Conservation (phyloP, 1,284 basidiomycete genomes). For the Ganoderma multipileum region DNA sequence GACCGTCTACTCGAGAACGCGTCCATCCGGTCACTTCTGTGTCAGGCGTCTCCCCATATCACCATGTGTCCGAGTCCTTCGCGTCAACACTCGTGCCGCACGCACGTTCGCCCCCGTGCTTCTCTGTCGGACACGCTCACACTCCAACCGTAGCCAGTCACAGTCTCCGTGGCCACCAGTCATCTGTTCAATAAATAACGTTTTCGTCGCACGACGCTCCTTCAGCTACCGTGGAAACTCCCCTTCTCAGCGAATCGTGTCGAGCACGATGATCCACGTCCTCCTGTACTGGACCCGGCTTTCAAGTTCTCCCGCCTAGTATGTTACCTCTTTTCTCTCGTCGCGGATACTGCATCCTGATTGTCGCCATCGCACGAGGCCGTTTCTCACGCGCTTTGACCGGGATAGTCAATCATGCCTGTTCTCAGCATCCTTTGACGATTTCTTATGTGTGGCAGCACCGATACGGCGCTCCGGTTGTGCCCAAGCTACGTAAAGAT, state of each 20-base stretch:
- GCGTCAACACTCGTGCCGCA: conserved; percentile 21
- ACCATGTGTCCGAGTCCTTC: conserved; percentile 8
- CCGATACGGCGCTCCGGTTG: conserved; percentile 19
- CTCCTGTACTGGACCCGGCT: conserved; percentile 1
- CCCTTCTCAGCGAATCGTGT: conserved; percentile 28
- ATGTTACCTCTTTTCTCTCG: background rate
- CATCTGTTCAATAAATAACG: conserved; percentile 27
- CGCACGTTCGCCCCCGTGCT: conserved; percentile 33
- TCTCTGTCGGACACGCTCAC: conserved; percentile 25
- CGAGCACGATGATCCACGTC: conserved; percentile 30
- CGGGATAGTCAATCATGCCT: conserved; percentile 3
- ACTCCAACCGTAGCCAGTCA: conserved; percentile 14
- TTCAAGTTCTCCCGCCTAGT: background rate
- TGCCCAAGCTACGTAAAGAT: conserved; percentile 26
- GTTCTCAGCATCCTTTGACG: conserved; percentile 5
- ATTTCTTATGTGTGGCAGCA: conserved; percentile 7
- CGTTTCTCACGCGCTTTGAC: background rate
- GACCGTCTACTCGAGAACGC: conserved; percentile 2
- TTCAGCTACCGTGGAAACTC: conserved; percentile 23
- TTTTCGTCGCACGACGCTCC: conserved; percentile 26
- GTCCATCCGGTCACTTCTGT: background rate
- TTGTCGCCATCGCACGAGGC: background rate
- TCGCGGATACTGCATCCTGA: background rate
- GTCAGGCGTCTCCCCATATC: background rate
- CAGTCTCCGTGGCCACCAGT: conserved; percentile 18